These are phyloP conservation scores for Tolypocladium pustulatum DNA, from an alignment of 2,329 filamentous ascomycete genomes.

Conservation along the genomic window DNA sequence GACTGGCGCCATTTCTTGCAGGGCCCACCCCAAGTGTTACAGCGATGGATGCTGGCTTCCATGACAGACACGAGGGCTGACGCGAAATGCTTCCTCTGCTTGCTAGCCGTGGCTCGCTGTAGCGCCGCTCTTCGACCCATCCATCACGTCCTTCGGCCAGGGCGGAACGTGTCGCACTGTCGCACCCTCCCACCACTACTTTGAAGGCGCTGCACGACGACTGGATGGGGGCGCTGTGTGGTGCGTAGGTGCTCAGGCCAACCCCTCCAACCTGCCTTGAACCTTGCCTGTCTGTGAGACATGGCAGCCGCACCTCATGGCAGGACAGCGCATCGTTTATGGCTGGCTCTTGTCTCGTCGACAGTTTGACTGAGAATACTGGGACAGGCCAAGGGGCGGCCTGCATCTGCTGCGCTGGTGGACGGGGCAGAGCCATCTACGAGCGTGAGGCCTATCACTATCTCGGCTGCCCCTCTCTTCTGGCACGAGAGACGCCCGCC, in stretches of 20 bases:
- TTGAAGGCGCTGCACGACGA: background rate
- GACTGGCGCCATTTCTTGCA: background rate
- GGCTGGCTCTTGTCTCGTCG: background rate
- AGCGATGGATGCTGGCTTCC: background rate
- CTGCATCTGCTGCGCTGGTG: background rate
- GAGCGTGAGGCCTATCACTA: background rate
- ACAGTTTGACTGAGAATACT: background rate
- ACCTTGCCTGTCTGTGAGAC: background rate
- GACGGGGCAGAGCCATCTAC: background rate
- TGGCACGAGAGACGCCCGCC: background rate
- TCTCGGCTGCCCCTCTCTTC: background rate
- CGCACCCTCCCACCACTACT: constrained; percentile 1
- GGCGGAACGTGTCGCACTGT: background rate
- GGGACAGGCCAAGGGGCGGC: background rate
- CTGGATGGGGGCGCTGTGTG: background rate
- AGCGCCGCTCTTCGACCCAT: background rate
- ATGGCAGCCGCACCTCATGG: background rate
- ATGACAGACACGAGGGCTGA: background rate
- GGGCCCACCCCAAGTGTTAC: background rate
- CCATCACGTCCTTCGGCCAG: background rate
- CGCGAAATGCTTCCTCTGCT: background rate
- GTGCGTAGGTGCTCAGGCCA: background rate
- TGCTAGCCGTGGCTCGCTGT: background rate
- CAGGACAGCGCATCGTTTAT: background rate
- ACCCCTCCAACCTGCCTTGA: background rate